Evolutionary conservation across 495 filamentous ascomycete genomes (phyloP).

Genomic region (Penicillium ochrochloron): DNA sequence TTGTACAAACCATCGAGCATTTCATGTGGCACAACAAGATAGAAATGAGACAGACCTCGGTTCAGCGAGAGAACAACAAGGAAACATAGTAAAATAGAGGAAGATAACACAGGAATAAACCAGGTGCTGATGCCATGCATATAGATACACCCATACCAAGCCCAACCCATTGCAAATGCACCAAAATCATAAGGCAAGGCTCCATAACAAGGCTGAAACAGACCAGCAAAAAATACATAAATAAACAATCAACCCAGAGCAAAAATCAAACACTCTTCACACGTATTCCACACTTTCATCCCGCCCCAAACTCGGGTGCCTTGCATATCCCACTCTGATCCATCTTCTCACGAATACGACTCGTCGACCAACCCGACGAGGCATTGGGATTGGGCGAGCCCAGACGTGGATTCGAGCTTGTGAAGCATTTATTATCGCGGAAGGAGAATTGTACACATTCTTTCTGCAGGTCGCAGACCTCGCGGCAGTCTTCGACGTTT

Average conservation of each 20-base stretch:
- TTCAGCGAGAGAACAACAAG: not conserved
- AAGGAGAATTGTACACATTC: constrained; percentile 45
- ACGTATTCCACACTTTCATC: not conserved
- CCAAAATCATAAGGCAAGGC: not conserved
- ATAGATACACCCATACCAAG: constrained; percentile 12
- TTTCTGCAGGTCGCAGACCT: constrained; percentile 33
- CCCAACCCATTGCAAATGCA: constrained; percentile 7
- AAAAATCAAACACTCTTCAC: not conserved
- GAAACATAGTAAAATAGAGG: not conserved
- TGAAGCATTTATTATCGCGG: constrained; percentile 41
- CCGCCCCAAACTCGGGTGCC: constrained; percentile 38
- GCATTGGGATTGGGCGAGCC: constrained; percentile 32
- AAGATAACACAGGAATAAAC: not conserved
- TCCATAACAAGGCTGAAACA: not conserved
- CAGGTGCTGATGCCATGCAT: constrained; percentile 18
- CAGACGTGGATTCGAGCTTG: constrained; percentile 37
- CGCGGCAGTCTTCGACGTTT: constrained; percentile 43
- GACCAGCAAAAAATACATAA: not conserved
- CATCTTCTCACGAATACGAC: constrained; percentile 40
- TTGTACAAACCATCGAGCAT: too few relatives aligned
- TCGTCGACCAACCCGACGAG: constrained; percentile 44
- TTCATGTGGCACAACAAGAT: too few relatives aligned
- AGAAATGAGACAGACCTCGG: too few relatives aligned
- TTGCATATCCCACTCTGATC: constrained; percentile 38
- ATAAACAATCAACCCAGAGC: not conserved